Evolutionary conservation across 2,329 filamentous ascomycete species (phyloP).

Genomic region (Venturia carpophila): DNA sequence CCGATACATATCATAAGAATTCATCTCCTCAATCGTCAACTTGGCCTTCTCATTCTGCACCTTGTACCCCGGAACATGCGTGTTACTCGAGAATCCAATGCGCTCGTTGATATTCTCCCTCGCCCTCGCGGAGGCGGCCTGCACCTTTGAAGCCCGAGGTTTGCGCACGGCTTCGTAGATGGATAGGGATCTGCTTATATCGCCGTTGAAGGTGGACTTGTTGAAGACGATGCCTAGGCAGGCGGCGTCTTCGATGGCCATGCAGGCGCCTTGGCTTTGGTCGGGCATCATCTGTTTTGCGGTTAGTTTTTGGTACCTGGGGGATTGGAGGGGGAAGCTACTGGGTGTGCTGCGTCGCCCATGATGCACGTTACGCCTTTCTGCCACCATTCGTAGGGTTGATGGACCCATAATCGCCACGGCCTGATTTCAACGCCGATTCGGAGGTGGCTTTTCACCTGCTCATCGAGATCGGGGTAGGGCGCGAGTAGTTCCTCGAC

Average conservation of each 20-base stretch:
- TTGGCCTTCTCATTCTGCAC: neutral
- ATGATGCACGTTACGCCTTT: constrained; percentile 6
- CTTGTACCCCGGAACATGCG: neutral
- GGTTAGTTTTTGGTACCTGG: constrained; percentile 36
- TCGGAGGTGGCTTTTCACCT: neutral
- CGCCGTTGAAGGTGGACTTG: constrained; percentile 34
- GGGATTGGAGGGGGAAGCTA: neutral
- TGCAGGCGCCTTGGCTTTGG: constrained; percentile 50
- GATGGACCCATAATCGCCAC: constrained; percentile 12
- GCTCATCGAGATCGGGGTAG: constrained; percentile 12
- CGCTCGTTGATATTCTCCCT: constrained; percentile 12
- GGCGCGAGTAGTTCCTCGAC: constrained; percentile 7
- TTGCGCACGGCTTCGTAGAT: constrained; percentile 54
- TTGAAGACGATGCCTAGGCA: constrained; percentile 51
- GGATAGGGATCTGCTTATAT: constrained; percentile 48
- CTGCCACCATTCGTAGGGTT: constrained; percentile 5
- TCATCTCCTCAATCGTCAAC: constrained; percentile 11
- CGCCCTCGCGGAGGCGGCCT: constrained; percentile 28
- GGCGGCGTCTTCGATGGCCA: constrained; percentile 60
- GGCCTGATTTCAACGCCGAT: constrained; percentile 4
- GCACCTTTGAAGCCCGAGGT: constrained; percentile 51
- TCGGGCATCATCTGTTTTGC: constrained; percentile 34
- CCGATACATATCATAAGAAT: constrained; percentile 3
- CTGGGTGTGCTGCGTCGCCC: constrained; percentile 6
- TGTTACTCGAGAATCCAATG: constrained; percentile 10